Evolutionary conservation across 768 basidiomycete species (phyloP), one percentile per base, ranked within the genome.

Genomic region (Chalciporus piperatus): DNA sequence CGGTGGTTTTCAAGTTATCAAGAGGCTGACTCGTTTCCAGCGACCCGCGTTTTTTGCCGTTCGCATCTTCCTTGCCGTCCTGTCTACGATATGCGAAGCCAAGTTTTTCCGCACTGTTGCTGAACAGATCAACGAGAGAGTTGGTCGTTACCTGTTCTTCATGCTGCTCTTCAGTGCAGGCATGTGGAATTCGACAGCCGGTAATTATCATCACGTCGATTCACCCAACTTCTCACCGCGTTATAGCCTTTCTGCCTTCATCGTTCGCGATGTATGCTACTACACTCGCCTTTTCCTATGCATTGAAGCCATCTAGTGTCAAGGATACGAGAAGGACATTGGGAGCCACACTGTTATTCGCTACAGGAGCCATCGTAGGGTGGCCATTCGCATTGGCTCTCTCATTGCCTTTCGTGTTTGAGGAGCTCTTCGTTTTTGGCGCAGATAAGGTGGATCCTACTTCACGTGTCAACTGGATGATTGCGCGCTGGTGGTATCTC

Each of bases 351-450:
- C 52, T 87, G 41, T 70, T 77, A 43, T 91, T 93, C 64, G 92
- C 90, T 2, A 65, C 83, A 6, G 95, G 92, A 6, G 91, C 85
- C 2, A 81, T 98, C 45, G 80, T 98, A 30, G 97, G 96, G 6
- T 99, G 97, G 97, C 97, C 97, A 6, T 99, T 99, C 67, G 77
- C 90, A n/a, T 76, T 93, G 16, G 84, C 90, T 1, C 76, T 98
- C 7, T 83, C 91, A 0, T 71, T 97, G 13, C 97, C 97, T 1
- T 95, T 96, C 59, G 82, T 95, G 12, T 68, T 91, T 41, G 97
- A 98, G 66, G 92, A 98, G 66, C 73, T 98, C 19, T 89, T 93
- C 62, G 66, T 95, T 20, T 81, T 75, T 48, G 85, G 88, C 35
- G 79, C 76, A 8, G 94, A 97, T 60, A 68, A 69, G 35, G 82